phyloP scores from a whole-genome alignment of 108 stramenopile genomes.

The Skeletonema tropicum region DNA sequence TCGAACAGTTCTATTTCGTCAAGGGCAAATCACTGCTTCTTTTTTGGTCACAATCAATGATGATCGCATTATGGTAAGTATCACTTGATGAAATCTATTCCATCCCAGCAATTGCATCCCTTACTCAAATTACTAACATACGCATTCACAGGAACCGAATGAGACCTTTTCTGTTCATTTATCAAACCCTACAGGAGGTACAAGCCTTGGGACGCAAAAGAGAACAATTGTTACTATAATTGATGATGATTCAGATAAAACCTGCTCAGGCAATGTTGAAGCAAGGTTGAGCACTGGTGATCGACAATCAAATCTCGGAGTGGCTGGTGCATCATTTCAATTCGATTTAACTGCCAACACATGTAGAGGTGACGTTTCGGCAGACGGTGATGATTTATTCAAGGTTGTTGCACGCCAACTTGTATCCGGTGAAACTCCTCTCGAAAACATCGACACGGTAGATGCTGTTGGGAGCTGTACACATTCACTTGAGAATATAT shows the following conservation, averaged over 20 bases:
- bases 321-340: slow-evolving; percentile 18
- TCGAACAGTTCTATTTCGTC: slow-evolving; percentile 55
- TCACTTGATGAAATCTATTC: background rate
- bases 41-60: slow-evolving; percentile 72
- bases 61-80: slow-evolving; percentile 55
- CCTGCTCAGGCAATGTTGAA: slow-evolving; percentile 29
- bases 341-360: slow-evolving; percentile 31
- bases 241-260: slow-evolving; percentile 52
- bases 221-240: slow-evolving; percentile 58
- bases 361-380: slow-evolving; percentile 20
- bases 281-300: background rate
- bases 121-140: background rate
- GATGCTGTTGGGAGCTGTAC: slow-evolving; percentile 26
- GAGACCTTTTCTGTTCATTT: slow-evolving; percentile 47
- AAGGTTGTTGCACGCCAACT: slow-evolving; percentile 34
- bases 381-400: slow-evolving; percentile 25
- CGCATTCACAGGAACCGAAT: slow-evolving; percentile 27
- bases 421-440: background rate
- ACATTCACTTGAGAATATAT: slow-evolving; percentile 42
- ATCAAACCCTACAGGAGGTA: slow-evolving; percentile 35
- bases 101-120: no score
- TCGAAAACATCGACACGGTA: background rate
- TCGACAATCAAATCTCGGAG: background rate
- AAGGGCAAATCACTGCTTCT: slow-evolving; percentile 52
- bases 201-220: slow-evolving; percentile 49